phyloP scores from a whole-genome alignment of 1,284 basidiomycete genomes.

The Sphagnurus paluster region DNA sequence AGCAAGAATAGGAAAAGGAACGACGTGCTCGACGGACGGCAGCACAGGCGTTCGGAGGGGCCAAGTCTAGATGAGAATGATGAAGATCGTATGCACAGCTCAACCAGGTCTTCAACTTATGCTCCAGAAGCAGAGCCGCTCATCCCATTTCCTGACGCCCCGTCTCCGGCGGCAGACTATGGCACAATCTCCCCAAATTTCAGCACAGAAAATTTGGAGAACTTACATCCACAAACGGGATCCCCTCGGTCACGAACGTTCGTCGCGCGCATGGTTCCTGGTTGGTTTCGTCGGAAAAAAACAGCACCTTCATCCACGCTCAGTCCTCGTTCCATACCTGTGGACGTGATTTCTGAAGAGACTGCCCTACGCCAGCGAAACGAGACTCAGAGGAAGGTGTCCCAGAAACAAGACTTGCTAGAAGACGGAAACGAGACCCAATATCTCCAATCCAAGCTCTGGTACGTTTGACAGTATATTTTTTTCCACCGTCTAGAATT shows the following conservation, averaged over 20 bases:
- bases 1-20: background rate
- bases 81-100: slow-evolving; percentile 21
- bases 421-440: slow-evolving; percentile 52
- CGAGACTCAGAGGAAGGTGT: slow-evolving; percentile 13
- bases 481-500: too few species aligned
- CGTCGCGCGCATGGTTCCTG: slow-evolving; percentile 23
- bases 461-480: slow-evolving; percentile 42
- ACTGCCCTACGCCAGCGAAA: slow-evolving; percentile 26
- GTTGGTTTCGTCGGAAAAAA: slow-evolving; percentile 13
- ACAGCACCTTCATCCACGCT: background rate
- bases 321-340: slow-evolving; percentile 24
- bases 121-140: slow-evolving; percentile 26
- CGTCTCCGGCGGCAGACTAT: slow-evolving; percentile 9
- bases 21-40: slow-evolving; percentile 12
- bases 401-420: slow-evolving; percentile 20
- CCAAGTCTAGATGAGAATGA: slow-evolving; percentile 30
- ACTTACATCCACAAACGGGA: background rate
- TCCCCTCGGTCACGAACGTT: slow-evolving; percentile 16
- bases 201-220: background rate
- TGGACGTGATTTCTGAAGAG: slow-evolving; percentile 34
- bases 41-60: slow-evolving; percentile 13
- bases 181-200: slow-evolving; percentile 6
- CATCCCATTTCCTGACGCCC: slow-evolving; percentile 21
- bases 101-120: background rate
- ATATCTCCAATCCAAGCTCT: slow-evolving; percentile 84